A percentile compares a stretch with the other conserved stretches of the same genome.
Conservation (phyloP, 345 rosid genomes). For the Citrus sp. region DNA sequence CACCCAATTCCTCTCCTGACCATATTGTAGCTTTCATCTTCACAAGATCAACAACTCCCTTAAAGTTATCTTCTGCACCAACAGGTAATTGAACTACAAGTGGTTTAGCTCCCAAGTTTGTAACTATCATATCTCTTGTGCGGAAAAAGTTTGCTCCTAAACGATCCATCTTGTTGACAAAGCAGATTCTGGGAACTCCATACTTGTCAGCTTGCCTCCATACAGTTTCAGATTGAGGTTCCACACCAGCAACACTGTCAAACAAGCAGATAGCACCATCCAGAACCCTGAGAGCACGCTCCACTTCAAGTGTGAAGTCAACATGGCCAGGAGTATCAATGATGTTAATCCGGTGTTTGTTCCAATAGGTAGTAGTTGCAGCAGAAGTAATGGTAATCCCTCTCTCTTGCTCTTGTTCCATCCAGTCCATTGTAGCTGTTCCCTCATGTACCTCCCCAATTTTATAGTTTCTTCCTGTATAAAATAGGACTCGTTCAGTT, state of each 20-base stretch:
- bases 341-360: constrained; percentile 87
- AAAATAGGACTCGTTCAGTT: constrained; percentile 79
- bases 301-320: constrained; percentile 95
- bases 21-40: constrained; percentile 85
- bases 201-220: constrained; percentile 99
- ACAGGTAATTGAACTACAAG: constrained; percentile 82
- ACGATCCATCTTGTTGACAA: constrained; percentile 96
- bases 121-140: constrained; percentile 89
- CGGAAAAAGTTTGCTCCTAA: constrained; percentile 94
- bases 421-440: constrained; percentile 99
- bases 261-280: constrained; percentile 97
- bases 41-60: constrained; percentile 84
- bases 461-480: constrained; percentile 95
- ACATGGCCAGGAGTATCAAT: constrained; percentile 98
- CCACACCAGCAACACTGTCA: constrained; percentile 99
- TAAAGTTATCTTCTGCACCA: constrained; percentile 81
- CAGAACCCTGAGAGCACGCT: constrained; percentile 89
- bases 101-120: constrained; percentile 95
- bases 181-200: constrained; percentile 96
- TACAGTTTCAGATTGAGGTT: constrained; percentile 98
- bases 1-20: constrained; percentile 98
- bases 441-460: constrained; percentile 98
- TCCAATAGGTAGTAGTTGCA: constrained; percentile 92
- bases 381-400: constrained; percentile 98
- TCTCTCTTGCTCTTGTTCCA: constrained; percentile 99